Evolutionary conservation across 2,329 filamentous ascomycete species (phyloP).

Genomic region (Colletotrichum tanaceti): DNA sequence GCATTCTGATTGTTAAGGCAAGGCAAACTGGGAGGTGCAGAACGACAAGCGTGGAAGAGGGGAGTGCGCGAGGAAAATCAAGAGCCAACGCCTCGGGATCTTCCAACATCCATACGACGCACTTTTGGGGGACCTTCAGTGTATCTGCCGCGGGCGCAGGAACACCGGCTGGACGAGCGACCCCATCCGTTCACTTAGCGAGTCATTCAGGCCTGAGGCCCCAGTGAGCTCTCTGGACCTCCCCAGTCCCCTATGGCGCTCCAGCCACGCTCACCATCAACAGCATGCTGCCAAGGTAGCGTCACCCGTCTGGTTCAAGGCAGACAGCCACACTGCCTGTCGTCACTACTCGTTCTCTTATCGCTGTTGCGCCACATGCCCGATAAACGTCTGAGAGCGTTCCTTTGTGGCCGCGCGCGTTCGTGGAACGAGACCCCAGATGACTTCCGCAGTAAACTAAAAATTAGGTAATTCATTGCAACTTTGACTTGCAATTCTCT

Average conservation of each 20-base stretch:
- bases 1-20: constrained; percentile 27
- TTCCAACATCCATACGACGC: constrained; percentile 35
- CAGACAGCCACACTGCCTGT: constrained; percentile 7
- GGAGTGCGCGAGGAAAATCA: constrained; percentile 40
- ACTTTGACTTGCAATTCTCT: not conserved
- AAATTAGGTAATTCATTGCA: too few species aligned
- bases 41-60: constrained; percentile 22
- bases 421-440: not conserved
- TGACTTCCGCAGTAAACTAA: not conserved
- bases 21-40: constrained; percentile 12
- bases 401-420: not conserved
- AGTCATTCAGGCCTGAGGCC: constrained; percentile 38
- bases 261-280: constrained; percentile 11
- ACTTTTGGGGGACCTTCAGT: constrained; percentile 35
- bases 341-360: constrained; percentile 5
- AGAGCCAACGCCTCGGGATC: constrained; percentile 35
- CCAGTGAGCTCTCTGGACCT: constrained; percentile 17
- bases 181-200: constrained; percentile 32
- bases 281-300: not conserved
- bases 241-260: constrained; percentile 5
- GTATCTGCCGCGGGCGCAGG: constrained; percentile 36
- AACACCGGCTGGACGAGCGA: constrained; percentile 23
- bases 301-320: not conserved
- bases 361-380: not conserved
- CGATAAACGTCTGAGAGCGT: not conserved